Evolutionary conservation across 768 basidiomycete species (phyloP), one percentile per base, ranked within the genome.

Genomic region (Tubosaeta sp.): DNA sequence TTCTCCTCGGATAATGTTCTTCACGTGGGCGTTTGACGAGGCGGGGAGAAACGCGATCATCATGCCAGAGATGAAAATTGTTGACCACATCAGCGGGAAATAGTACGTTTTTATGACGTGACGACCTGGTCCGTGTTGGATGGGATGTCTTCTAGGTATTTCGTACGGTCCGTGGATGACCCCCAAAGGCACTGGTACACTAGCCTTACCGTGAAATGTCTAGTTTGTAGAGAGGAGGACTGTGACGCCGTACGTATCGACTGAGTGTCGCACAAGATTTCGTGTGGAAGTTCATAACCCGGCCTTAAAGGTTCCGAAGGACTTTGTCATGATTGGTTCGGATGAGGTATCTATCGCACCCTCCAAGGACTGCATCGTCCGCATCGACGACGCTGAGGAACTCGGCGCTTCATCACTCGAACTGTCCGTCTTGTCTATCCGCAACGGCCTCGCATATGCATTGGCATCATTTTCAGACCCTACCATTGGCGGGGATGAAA

Each of bases 371-470:
- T 17, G 17, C 37, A 38, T 16, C n/a, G 16, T 38, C 9, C 37
- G 37, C n/a, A 38, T 38, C 37, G n/a, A 29, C 29, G 9, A 29
- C 29, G 29, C 29, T 29, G 29, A 29, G 29, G 29, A 29, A 29
- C 29, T 29, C 14, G 91, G 92, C 43, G 75, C 84, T 1, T 89
- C 88, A 17, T 83, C 85, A 0, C 78, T 88, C 10, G 76, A 80
- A 4, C 72, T 91, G 11, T 75, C 85, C 7, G 75, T 94, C 27
- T 75, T 95, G 51, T 83, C 86, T 53, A 73, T 89, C 58, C 85
- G 86, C 35, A 78, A 86, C 31, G 87, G 89, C n/a, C 81, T 92
- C 53, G 78, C 81, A 6, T 79, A 85, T 63, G 69, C 81, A 48
- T 71, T 93, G 27, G 81, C 81, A 4, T 75, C 80, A 0, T 72